Evolutionary conservation across 805 yeast genomes (phyloP).

Genomic region (Nakazawaea laoshanensis): DNA sequence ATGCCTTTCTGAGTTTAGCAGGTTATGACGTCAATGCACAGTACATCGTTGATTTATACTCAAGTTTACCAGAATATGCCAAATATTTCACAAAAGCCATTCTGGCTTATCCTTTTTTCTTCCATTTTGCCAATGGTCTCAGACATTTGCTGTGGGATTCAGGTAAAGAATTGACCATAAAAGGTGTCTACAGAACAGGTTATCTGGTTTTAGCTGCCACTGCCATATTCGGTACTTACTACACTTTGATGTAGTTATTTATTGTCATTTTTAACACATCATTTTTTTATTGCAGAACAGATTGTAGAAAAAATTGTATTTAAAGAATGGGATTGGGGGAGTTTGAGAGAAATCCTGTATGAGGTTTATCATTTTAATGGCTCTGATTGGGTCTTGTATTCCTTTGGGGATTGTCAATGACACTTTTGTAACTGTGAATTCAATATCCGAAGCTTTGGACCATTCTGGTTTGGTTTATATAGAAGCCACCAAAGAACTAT

Average conservation of each 20-base stretch:
- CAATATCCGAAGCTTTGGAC: neutral
- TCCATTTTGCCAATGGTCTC: slow-evolving; percentile 79
- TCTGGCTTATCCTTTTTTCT: slow-evolving; percentile 77
- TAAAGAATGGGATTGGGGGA: too few species aligned
- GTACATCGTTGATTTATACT: slow-evolving; percentile 42
- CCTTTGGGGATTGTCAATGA: neutral
- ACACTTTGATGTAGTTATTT: slow-evolving; percentile 24
- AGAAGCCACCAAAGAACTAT: slow-evolving; percentile 5
- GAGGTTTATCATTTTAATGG: neutral
- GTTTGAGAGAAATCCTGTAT: neutral
- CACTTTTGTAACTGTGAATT: neutral
- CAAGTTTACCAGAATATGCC: slow-evolving; percentile 53
- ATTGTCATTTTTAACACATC: neutral
- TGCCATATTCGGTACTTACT: slow-evolving; percentile 48
- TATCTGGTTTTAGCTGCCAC: slow-evolving; percentile 69
- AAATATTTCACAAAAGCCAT: slow-evolving; percentile 61
- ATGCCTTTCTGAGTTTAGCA: slow-evolving; percentile 59
- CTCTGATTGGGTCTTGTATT: neutral
- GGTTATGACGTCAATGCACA: slow-evolving; percentile 53
- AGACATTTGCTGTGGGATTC: slow-evolving; percentile 94
- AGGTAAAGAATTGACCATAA: slow-evolving; percentile 68
- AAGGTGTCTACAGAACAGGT: slow-evolving; percentile 91
- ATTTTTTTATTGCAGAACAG: too few species aligned
- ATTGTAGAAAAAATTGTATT: neutral
- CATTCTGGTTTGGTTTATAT: slow-evolving; percentile 2